Evolutionary conservation across 2,329 filamentous ascomycete genomes (phyloP), one percentile per base, ranked within the genome.

Genomic region (Colletotrichum tabaci): DNA sequence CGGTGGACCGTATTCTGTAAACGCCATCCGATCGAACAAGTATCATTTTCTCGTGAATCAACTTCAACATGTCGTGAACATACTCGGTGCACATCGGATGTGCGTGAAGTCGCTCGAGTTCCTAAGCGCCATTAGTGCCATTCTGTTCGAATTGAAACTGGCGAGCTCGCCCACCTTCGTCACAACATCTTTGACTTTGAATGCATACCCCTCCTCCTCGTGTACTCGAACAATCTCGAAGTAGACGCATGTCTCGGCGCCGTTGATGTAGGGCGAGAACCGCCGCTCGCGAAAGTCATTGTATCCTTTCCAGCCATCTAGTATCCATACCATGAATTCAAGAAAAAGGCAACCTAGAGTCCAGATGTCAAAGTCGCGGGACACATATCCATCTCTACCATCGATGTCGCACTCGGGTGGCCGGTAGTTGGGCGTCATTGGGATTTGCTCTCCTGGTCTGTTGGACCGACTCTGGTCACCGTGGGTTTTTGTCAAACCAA

Each of bases 351-450:
- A 79, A 0, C 79, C 79, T 52, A 80, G 73, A 0, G 78, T 78
- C 79, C 79, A 81, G 10, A 76, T 74, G 7, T 81, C 79, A 18
- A 77, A 80, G 0, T 67, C 66, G 0, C 78, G 70, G 0, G 78
- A 77, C 6, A 74, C 57, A 0, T 12, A 15, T 4, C 57, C 57
- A 3, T 46, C 16, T 1, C 1, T 16, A 3, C 57, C 57, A 16
- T 46, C 40, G 9, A 61, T 61, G 35, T 61, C 57, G 10, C 57
- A 61, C 44, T 61, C 57, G 13, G 57, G 57, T 1, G 57, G 57
- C 13, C 57, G 23, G 2, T 61, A 61, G 2, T 61, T 61, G 2
- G 57, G 57, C 2, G 57, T 23, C 1, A 46, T 10, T 18, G 57
- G 57, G 0, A 61, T 61, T 4, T 12, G 2, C 23, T 35, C 57